Evolutionary conservation across 1,284 basidiomycete genomes (phyloP), one percentile per base, ranked within the genome.

Genomic region (Vanrija sp.): DNA sequence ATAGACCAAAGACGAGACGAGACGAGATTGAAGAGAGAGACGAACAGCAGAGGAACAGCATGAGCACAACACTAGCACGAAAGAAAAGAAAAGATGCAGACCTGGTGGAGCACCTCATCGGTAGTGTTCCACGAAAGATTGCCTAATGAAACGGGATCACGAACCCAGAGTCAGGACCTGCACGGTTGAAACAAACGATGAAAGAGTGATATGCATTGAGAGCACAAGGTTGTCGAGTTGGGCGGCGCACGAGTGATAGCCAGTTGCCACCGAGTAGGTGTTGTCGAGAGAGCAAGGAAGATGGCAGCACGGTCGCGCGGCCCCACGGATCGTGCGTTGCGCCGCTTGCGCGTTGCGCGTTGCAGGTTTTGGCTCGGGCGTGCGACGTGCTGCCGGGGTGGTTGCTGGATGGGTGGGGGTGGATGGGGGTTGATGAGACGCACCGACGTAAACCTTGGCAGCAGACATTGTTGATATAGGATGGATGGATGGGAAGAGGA

Each of bases 71-170:
- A 87, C 70, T 71, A 87, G 3, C 71, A 65, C 63, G 72, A 68
- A 69, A 62, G 57, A 60, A 60, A 62, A 71, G 57, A 65, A 66
- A 66, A 63, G 65, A 74, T 72, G 73, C 76, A 72, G 65, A 91
- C 89, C 81, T 84, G 78, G 77, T 84, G 84, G 68, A 94, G 82
- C 60, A 83, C 84, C 53, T 92, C 89, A 83, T 93, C 90, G 73
- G 84, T 92, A 77, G 90, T 92, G 84, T 89, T 90, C 90, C 90
- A 78, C 56, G 75, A 77, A 55, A 77, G 70, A 66, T 78, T 77
- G 61, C 77, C 75, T 77, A 49, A 45, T 39, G 46, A 42, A 35
- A 41, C 42, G 18, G 8, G 20, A 23, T 20, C 23, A 25, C 20
- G 25, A 43, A 23, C 25, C 18, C 24, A 37, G 41, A 41, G 39